Percentiles rank a stretch among this genome's conserved stretches.
phyloP scores from a whole-genome alignment of 116 monocot species.

The Cymodocea nodosa region DNA sequence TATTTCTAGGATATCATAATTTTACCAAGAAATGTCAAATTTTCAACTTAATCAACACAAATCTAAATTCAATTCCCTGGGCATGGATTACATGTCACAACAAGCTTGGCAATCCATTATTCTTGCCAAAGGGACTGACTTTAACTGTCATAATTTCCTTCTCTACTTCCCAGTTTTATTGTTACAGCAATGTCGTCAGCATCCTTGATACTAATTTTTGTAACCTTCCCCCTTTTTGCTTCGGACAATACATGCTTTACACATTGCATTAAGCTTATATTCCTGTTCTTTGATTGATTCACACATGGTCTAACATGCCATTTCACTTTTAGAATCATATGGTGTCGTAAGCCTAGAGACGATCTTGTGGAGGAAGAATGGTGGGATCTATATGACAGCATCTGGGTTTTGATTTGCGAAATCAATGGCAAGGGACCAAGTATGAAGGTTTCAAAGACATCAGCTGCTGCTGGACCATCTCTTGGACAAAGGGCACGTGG shows the following conservation, averaged over 20 bases:
- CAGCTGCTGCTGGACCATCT: slow-evolving; percentile 44
- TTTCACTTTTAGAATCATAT: slow-evolving; percentile 31
- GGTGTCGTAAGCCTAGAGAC: slow-evolving; percentile 23
- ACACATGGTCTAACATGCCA: background rate
- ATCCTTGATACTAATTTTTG: no score
- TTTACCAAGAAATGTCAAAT: no score
- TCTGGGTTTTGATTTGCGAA: slow-evolving; percentile 62
- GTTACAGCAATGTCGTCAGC: no score
- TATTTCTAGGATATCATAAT: no score
- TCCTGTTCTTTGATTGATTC: background rate
- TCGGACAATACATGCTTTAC: background rate
- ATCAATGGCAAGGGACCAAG: slow-evolving; percentile 66
- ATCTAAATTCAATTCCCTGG: no score
- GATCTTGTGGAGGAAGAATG: slow-evolving; percentile 21
- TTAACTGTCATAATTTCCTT: no score
- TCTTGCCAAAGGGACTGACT: no score
- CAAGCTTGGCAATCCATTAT: no score
- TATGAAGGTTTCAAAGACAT: slow-evolving; percentile 35
- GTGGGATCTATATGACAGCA: slow-evolving; percentile 80
- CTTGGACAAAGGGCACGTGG: slow-evolving; percentile 91
- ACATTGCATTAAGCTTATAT: background rate
- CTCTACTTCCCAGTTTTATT: no score
- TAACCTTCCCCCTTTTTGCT: background rate
- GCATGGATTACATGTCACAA: no score
- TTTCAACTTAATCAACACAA: no score